Base-by-base conservation (phyloP, 495 filamentous ascomycete genomes). In the Emericellopsis terricola region DNA sequence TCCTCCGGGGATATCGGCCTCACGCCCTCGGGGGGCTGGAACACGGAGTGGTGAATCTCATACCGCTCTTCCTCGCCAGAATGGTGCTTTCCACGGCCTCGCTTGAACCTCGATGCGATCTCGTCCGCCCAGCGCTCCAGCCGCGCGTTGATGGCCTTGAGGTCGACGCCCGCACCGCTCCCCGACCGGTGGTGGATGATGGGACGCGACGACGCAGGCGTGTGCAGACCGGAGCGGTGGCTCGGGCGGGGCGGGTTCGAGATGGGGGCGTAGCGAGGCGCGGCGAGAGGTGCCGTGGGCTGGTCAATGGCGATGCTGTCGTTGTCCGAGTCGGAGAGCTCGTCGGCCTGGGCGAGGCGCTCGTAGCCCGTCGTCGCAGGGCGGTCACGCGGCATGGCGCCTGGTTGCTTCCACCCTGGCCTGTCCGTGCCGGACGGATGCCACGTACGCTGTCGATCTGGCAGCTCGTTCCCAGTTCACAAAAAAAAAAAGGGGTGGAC, bases 71-170 rank as follows among this genome's bases (percentile, higher is more conserved):
- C 85, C 41, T 86, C 79, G 17, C 69, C 60, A 13, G 56, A 56
- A 51, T 70, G 79, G 19, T 79, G 81, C 53, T 78, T 86, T 41
- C 76, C 72, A 27, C 71, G 73, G 38, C 68, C 62, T 45, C 85
- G 81, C 60, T 93, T 96, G 69, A 97, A 96, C 46, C 91, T 91
- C 42, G 78, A 80, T 19, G 91, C 87, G 46, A 99, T 96, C 59
- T 99, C 87, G 42, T 94, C 87, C 27, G 91, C 91, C 89, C 89
- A 99, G 43, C 81, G 65, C 52, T 99, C 89, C 14, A 99, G 62
- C 31, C 89, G 73, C 36, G 89, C 86, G 57, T 99, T 99, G 53
- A 99, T 94, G 39, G 87, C 89, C 55, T 96, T 96, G 46, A 99
- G 86, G 51, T 99, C 89, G 8, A 96, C 89, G 3, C 83, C 86